phyloP scores from a whole-genome alignment of 768 basidiomycete species.

The Mycena haematopus region DNA sequence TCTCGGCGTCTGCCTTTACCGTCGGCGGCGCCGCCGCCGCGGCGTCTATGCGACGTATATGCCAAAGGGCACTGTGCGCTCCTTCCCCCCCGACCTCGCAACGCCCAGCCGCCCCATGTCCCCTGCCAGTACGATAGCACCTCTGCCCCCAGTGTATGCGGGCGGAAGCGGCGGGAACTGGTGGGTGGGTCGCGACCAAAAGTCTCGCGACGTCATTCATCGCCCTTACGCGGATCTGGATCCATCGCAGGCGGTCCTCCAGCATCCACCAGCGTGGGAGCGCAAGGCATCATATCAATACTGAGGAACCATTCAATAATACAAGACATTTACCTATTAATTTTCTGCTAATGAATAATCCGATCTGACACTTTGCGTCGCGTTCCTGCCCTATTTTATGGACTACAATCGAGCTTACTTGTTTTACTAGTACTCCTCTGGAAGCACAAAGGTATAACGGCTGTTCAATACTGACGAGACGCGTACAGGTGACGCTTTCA shows the following conservation, averaged over 20 bases:
- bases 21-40: conserved; percentile 23
- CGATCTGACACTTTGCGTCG: no score
- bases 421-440: no score
- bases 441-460: no score
- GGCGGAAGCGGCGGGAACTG: background rate
- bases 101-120: background rate
- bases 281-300: background rate
- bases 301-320: no score
- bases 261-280: background rate
- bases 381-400: no score
- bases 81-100: conserved; percentile 8
- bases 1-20: conserved; percentile 18
- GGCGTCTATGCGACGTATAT: conserved; percentile 22
- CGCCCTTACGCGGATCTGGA: conserved; percentile 1
- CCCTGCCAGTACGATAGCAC: background rate
- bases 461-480: no score
- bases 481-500: no score
- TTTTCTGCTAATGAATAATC: no score
- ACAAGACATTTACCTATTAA: no score
- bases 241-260: background rate
- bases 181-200: conserved; percentile 1
- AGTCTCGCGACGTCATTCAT: background rate
- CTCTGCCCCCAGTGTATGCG: background rate
- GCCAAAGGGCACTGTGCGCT: conserved; percentile 22
- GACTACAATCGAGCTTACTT: no score